A percentile compares a stretch with the other conserved stretches of the same genome.
Conservation (phyloP, 768 basidiomycete genomes). For the Sporobolomyces phaffii region DNA sequence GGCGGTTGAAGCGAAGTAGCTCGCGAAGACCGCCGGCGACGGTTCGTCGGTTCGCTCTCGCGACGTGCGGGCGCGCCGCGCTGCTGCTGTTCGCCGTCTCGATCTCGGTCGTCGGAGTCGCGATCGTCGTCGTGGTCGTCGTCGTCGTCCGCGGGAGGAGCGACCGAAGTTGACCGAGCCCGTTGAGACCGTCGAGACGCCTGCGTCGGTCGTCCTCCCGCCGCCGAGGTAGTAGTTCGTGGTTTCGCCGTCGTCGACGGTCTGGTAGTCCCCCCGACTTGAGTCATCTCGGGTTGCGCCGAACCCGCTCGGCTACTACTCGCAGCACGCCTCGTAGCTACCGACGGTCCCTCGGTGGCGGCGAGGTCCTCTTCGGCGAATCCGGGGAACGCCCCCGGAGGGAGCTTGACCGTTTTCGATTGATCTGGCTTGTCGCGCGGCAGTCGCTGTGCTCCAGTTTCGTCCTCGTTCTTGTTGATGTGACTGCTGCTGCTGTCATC, state of each 20-base stretch:
- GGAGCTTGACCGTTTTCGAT: constrained; percentile 2
- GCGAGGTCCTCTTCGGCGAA: background rate
- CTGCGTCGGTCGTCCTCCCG: background rate
- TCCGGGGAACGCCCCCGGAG: constrained; percentile 27
- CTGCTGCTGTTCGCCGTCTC: background rate
- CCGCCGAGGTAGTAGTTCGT: background rate
- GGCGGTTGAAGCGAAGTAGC: constrained; percentile 5
- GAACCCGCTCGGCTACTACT: background rate
- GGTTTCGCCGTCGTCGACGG: background rate
- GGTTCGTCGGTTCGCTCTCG: background rate
- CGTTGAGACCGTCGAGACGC: too few species aligned
- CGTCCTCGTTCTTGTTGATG: too few species aligned
- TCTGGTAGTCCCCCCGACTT: too few species aligned
- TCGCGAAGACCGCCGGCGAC: background rate
- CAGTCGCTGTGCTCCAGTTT: too few species aligned
- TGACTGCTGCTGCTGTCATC: too few species aligned
- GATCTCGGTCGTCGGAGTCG: background rate
- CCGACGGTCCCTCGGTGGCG: background rate
- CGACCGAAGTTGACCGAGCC: constrained; percentile 6
- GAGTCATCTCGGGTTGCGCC: constrained; percentile 4
- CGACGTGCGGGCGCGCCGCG: too few species aligned
- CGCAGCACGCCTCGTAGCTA: background rate
- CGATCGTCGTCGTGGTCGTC: too few species aligned
- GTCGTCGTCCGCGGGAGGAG: background rate
- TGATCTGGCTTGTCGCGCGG: background rate